Evolutionary conservation across 2,329 filamentous ascomycete genomes (phyloP).

Genomic region (Botrytis porri): DNA sequence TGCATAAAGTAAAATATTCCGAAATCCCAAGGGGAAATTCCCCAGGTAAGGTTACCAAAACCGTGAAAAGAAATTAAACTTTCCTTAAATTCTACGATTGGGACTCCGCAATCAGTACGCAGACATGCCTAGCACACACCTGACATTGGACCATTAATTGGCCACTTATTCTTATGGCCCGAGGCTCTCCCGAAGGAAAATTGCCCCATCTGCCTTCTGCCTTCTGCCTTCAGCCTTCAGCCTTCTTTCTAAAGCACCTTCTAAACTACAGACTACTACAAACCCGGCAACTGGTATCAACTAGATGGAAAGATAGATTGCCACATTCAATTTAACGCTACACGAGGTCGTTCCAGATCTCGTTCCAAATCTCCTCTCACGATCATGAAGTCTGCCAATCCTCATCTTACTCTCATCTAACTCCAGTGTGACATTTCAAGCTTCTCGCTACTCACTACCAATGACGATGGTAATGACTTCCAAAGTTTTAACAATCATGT

Average conservation of each 20-base stretch:
- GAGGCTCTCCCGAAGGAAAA: background rate
- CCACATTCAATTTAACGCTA: background rate
- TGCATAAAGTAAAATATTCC: background rate
- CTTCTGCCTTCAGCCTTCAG: background rate
- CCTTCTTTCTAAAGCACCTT: background rate
- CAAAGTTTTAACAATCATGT: background rate
- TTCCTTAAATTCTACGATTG: background rate
- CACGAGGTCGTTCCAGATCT: background rate
- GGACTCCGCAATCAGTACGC: background rate
- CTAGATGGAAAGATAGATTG: background rate
- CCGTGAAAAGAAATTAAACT: background rate
- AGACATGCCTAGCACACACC: background rate
- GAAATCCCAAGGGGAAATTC: background rate
- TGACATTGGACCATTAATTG: background rate
- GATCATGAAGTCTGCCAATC: background rate
- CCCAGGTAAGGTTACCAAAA: background rate
- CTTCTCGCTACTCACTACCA: background rate
- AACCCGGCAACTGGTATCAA: background rate
- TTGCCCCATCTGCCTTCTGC: background rate
- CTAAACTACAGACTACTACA: background rate
- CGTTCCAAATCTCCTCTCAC: background rate
- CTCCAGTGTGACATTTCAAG: background rate
- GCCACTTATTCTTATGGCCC: background rate
- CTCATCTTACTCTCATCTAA: conserved; percentile 3
- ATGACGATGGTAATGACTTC: background rate